Evolutionary conservation across 768 basidiomycete species (phyloP), one percentile per base, ranked within the genome.

Genomic region (Auricularia heimuer): DNA sequence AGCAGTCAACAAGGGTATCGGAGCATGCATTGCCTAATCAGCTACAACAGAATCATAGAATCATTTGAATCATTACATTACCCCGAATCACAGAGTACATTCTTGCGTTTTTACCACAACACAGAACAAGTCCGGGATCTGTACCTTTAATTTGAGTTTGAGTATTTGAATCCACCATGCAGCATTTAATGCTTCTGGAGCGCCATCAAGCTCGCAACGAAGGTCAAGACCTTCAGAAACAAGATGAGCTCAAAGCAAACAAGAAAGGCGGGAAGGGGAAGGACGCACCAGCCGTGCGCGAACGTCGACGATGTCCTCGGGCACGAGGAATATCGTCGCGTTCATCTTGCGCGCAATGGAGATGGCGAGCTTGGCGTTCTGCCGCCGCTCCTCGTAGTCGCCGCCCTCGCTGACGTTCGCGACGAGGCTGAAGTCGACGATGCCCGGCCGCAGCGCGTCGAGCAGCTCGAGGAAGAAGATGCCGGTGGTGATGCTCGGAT

Each of bases 271-370:
- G 44, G 29, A 34, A 33, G 65, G 35, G 42, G 36, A 0, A 3
- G 18, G 21, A 81, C 90, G 47, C 73, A 96, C 94, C 74, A 97
- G 81, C 65, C 92, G 86, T 37, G 94, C 86, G 54, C 96, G 87
- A 66, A 98, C 83, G 74, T 98, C 95, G 42, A 98, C 94, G 70
- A 98, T 94, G 76, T 94, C 94, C 72, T 98, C 96, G 0, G 96
- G 94, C 0, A 98, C 96, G 65, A 98, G 78, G 83, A 98, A 98
- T 71, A 98, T 98, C 70, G 97, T 76, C 3, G 92, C 92, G 63
- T 93, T 92, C 88, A 95, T 88, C 83, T 98, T 98, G 72, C 96
- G 83, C n/a, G 96, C 95, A 70, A 98, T 98, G 2, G 96, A 98
- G 70, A 98, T 98, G 7, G 94, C 96, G 68, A 98, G 77, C 84